Evolutionary conservation across 768 basidiomycete genomes (phyloP).

Genomic region (Mycena vulgaris): DNA sequence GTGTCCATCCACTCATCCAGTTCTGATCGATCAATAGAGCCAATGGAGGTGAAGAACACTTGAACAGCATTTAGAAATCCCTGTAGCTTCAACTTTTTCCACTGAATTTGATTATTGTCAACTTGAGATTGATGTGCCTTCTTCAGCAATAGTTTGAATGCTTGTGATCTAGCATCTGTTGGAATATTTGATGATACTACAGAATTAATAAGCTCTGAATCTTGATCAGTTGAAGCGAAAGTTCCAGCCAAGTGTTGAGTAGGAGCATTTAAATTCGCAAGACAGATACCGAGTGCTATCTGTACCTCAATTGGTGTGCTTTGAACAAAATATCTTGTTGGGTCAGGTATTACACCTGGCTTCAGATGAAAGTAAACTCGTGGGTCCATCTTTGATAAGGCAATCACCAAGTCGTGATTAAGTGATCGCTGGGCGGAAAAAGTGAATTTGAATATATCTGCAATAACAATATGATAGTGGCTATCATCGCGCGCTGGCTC

Average conservation of each 20-base stretch:
- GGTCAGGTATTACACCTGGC: constrained; percentile 14
- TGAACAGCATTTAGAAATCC: constrained; percentile 30
- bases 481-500: constrained; percentile 7
- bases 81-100: constrained; percentile 18
- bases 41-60: constrained; percentile 29
- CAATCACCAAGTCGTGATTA: constrained; percentile 16
- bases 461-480: constrained; percentile 11
- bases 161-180: constrained; percentile 16
- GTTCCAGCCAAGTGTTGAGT: background rate
- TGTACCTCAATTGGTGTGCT: constrained; percentile 16
- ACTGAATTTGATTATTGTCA: constrained; percentile 15
- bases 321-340: constrained; percentile 19
- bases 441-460: constrained; percentile 14
- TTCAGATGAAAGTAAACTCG: constrained; percentile 2
- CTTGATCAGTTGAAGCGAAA: constrained; percentile 1
- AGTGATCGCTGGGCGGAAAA: constrained; percentile 2
- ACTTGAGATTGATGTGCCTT: constrained; percentile 17
- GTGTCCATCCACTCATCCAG: constrained; percentile 22
- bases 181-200: constrained; percentile 1
- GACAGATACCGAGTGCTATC: constrained; percentile 11
- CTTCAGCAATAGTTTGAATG: constrained; percentile 27
- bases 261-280: constrained; percentile 2
- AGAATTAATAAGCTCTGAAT: constrained; percentile 14
- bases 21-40: constrained; percentile 14
- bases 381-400: constrained; percentile 12